phyloP scores from a whole-genome alignment of 306 rosid genomes.

The Cucumis cinereus region DNA sequence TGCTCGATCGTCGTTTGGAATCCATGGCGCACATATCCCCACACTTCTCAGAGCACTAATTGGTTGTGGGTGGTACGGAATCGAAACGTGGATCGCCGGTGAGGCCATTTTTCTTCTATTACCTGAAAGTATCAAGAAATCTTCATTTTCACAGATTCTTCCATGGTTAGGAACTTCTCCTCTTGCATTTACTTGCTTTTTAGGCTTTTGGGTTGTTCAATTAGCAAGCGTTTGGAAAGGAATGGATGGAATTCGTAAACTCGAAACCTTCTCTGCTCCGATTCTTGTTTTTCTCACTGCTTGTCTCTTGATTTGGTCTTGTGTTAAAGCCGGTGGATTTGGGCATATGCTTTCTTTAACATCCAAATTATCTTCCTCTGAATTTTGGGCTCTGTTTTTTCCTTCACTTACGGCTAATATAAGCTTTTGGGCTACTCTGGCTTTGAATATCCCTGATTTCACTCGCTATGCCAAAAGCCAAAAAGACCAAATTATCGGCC shows the following conservation, averaged over 20 bases:
- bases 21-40: conserved; percentile 76
- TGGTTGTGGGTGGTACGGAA: conserved; percentile 99
- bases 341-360: conserved; percentile 64
- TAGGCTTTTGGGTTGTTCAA: conserved; percentile 53
- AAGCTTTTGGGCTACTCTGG: conserved; percentile 80
- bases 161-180: conserved; percentile 89
- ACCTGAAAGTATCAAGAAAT: conserved; percentile 33
- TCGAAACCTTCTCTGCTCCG: conserved; percentile 85
- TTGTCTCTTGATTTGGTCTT: conserved; percentile 53
- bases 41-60: conserved; percentile 64
- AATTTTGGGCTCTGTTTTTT: conserved; percentile 65
- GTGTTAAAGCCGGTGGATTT: conserved; percentile 57
- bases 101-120: conserved; percentile 73
- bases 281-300: conserved; percentile 50
- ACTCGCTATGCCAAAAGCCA: conserved; percentile 66
- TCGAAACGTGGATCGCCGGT: conserved; percentile 93
- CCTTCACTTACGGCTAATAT: conserved; percentile 86
- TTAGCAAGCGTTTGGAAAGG: conserved; percentile 61
- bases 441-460: conserved; percentile 84
- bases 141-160: conserved; percentile 16
- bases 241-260: conserved; percentile 64
- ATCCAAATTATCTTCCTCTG: conserved; percentile 39
- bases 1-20: conserved; percentile 74
- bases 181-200: conserved; percentile 58
- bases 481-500: conserved; percentile 70